Evolutionary conservation across 176 grass and related monocot genomes (phyloP), one percentile per base, ranked within the genome.

Genomic region (Oryza glaberrima): DNA sequence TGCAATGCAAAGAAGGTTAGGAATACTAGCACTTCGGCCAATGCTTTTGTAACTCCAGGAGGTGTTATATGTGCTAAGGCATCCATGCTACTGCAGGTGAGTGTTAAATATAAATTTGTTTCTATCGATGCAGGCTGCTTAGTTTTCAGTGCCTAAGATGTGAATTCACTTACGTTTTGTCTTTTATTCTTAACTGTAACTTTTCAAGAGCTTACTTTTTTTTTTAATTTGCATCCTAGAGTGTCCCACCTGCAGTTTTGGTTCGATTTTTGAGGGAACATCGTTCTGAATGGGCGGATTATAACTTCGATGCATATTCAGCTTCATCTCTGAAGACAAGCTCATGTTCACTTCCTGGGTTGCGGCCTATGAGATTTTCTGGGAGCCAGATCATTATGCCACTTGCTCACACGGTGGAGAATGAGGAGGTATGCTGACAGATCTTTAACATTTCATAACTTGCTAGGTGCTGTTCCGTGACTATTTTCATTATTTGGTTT

Each of bases 221-320:
- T 32, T 72, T 9, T 88, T 73, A 10, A 73, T 84, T 84, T 56
- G 40, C 69, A 67, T 92, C 68, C 43, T 86, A 99, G 97, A 94
- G 88, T 86, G 97, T 99, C 69, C 92, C 97, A 66, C 94, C 97
- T 66, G 94, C 92, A 52, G 89, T 92, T 78, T 79, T 99, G 77
- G 88, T 99, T 86, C 85, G 82, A 4, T 96, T 94, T 81, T 56
- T 99, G 58, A 96, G 97, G 88, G 91, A 96, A 71, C 97, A 99
- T 84, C 91, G 97, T 15, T 99, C 97, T 49, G 92, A 99, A 82
- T 99, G 97, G 97, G 97, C 94, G 52, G 97, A 99, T 91, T 99
- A 96, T 83, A 92, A 90, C 83, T 81, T 99, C 2, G 97, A 99
- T 88, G 90, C 92, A 11, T 99, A 99, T 89, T 99, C 84, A 25